A percentile compares a stretch with the other conserved stretches of the same genome.
These are phyloP conservation scores for Scedosporium dehoogii DNA, from an alignment of 2,329 filamentous ascomycete species.

Conservation along the genomic window DNA sequence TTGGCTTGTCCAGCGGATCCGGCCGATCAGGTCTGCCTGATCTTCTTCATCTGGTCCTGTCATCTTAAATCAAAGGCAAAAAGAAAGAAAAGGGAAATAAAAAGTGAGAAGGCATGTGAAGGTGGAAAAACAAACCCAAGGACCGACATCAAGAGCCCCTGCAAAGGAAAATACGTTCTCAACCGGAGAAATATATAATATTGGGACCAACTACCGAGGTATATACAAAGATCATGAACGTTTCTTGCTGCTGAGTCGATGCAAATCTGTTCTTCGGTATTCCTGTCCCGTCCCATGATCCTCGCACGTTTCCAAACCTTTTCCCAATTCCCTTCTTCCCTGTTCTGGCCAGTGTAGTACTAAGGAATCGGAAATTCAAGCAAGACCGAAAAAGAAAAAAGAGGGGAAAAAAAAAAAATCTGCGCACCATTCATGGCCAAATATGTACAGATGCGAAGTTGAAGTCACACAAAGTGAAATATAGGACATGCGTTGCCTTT, in stretches of 20 bases:
- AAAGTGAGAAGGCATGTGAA: background rate
- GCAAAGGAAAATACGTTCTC: background rate
- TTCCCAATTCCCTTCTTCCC: background rate
- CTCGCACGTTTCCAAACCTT: background rate
- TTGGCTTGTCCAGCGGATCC: background rate
- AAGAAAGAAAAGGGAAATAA: background rate
- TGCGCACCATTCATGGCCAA: background rate
- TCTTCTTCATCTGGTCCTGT: background rate
- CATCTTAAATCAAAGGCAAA: background rate
- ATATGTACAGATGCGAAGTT: background rate
- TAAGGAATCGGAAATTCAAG: background rate
- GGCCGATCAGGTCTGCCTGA: background rate
- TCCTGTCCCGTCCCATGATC: background rate
- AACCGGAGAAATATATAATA: background rate
- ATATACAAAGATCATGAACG: background rate
- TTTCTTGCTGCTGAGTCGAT: background rate
- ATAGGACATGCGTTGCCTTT: background rate
- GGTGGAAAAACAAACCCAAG: background rate
- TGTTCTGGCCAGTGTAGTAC: background rate
- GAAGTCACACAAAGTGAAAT: background rate
- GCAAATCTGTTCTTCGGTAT: background rate
- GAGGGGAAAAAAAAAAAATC: background rate
- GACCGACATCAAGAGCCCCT: background rate
- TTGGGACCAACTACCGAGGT: constrained; percentile 2
- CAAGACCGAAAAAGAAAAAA: background rate